Evolutionary conservation across 257 asterid species (phyloP).

Genomic region (Primulina huaijiensis): DNA sequence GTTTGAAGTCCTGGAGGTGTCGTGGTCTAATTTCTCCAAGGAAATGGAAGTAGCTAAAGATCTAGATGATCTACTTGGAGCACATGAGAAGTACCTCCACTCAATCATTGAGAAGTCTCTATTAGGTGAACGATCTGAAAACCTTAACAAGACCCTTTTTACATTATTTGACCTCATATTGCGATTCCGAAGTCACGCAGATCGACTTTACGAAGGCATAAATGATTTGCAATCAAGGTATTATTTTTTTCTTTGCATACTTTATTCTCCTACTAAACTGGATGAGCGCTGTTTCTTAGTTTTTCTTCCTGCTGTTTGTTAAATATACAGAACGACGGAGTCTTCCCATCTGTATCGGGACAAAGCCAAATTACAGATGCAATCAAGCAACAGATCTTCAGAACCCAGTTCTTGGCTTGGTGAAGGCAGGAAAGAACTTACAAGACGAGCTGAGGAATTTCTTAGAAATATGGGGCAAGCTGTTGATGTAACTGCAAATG

Average conservation of each 20-base stretch:
- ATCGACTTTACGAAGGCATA: conserved; percentile 91
- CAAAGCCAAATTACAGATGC: conserved; percentile 44
- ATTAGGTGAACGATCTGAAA: conserved; percentile 84
- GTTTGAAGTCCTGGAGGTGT: conserved; percentile 96
- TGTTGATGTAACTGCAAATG: conserved; percentile 71
- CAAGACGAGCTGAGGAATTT: conserved; percentile 83
- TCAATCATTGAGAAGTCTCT: conserved; percentile 94
- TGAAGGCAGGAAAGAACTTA: conserved; percentile 89
- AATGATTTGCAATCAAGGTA: conserved; percentile 91
- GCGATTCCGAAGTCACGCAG: conserved; percentile 83
- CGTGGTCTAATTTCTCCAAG: conserved; percentile 84
- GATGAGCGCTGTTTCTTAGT: conserved; percentile 15
- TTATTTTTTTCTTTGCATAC: conserved; percentile 19
- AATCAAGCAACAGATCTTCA: conserved; percentile 51
- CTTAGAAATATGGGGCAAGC: conserved; percentile 70
- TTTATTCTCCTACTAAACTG: conserved; percentile 12
- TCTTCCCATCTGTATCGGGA: conserved; percentile 47
- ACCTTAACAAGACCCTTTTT: conserved; percentile 69
- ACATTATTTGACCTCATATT: conserved; percentile 79
- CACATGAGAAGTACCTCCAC: conserved; percentile 81
- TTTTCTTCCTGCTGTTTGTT: conserved; percentile 23
- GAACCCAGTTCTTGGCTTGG: conserved; percentile 80
- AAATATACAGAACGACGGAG: conserved; percentile 50
- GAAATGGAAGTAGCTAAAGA: conserved; percentile 92
- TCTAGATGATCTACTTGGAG: conserved; percentile 87